Evolutionary conservation across 495 filamentous ascomycete species (phyloP).

Genomic region (Darksidea phi): DNA sequence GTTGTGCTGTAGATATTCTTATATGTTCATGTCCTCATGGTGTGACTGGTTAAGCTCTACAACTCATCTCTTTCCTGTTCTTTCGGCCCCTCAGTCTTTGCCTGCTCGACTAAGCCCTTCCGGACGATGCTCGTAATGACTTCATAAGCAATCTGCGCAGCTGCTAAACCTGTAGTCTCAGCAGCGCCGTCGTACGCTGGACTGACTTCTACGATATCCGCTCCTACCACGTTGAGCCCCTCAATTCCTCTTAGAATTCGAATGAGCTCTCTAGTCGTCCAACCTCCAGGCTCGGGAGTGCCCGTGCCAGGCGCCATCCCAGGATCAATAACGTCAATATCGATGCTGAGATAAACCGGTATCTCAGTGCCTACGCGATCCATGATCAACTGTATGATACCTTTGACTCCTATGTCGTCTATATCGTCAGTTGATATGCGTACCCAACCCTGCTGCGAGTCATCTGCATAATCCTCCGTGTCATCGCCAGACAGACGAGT

Average conservation of each 20-base stretch:
- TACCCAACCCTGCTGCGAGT: constrained; percentile 47
- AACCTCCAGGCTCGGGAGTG: constrained; percentile 55
- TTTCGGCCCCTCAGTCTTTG: constrained; percentile 24
- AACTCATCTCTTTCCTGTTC: constrained; percentile 39
- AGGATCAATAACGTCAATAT: constrained; percentile 57
- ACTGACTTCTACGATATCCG: constrained; percentile 55
- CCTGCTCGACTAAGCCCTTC: constrained; percentile 41
- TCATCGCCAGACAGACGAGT: constrained; percentile 67
- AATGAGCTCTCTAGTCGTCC: constrained; percentile 54
- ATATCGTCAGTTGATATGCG: constrained; percentile 53
- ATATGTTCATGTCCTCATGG: neutral
- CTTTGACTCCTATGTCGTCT: constrained; percentile 50
- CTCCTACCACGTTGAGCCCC: constrained; percentile 51
- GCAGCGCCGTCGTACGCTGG: constrained; percentile 53
- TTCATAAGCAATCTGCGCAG: constrained; percentile 51
- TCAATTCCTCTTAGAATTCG: constrained; percentile 51
- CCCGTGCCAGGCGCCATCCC: constrained; percentile 55
- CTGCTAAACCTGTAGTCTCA: constrained; percentile 51
- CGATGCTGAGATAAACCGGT: constrained; percentile 48
- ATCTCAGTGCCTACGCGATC: constrained; percentile 46
- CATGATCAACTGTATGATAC: constrained; percentile 48
- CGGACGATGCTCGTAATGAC: constrained; percentile 47
- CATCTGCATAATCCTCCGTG: constrained; percentile 65
- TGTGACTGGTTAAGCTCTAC: constrained; percentile 3
- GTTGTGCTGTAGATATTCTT: neutral